phyloP scores from a whole-genome alignment of 2,329 filamentous ascomycete genomes.

The Phyllosticta citribraziliensis region DNA sequence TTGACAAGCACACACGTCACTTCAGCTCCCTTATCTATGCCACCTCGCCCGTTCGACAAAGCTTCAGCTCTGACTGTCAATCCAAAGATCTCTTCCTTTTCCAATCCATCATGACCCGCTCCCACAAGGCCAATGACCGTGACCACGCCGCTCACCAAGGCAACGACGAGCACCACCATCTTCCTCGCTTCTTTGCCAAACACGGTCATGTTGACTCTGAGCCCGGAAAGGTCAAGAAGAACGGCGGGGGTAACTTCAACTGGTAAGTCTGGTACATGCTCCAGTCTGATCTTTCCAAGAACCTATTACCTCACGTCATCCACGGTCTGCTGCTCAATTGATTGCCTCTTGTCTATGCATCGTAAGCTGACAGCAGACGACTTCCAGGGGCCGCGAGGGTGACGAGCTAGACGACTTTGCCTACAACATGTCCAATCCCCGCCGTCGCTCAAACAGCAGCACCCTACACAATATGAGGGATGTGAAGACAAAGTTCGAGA shows the following conservation, averaged over 20 bases:
- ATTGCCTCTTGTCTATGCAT: background rate
- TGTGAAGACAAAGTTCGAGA: slow-evolving; percentile 96
- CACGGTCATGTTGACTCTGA: slow-evolving; percentile 68
- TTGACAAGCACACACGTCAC: slow-evolving; percentile 7
- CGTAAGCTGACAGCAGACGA: slow-evolving; percentile 14
- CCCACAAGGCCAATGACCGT: slow-evolving; percentile 87
- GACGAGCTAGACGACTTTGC: slow-evolving; percentile 76
- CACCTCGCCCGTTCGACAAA: slow-evolving; percentile 2
- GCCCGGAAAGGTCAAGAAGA: slow-evolving; percentile 94
- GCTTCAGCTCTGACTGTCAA: background rate
- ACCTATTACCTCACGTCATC: background rate
- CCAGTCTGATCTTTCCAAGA: background rate
- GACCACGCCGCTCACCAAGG: slow-evolving; percentile 75
- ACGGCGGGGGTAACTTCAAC: slow-evolving; percentile 84
- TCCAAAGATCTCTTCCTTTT: slow-evolving; percentile 27
- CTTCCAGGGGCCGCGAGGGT: slow-evolving; percentile 65
- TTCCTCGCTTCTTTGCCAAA: slow-evolving; percentile 92
- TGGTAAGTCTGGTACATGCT: slow-evolving; percentile 53
- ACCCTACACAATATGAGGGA: slow-evolving; percentile 59
- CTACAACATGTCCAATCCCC: slow-evolving; percentile 76
- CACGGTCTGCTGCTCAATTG: background rate
- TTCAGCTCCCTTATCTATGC: background rate
- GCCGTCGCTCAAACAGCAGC: slow-evolving; percentile 83
- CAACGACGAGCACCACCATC: slow-evolving; percentile 59
- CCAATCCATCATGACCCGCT: slow-evolving; percentile 66